Conservation (phyloP, 768 basidiomycete genomes). For the Suillus weaverae region DNA sequence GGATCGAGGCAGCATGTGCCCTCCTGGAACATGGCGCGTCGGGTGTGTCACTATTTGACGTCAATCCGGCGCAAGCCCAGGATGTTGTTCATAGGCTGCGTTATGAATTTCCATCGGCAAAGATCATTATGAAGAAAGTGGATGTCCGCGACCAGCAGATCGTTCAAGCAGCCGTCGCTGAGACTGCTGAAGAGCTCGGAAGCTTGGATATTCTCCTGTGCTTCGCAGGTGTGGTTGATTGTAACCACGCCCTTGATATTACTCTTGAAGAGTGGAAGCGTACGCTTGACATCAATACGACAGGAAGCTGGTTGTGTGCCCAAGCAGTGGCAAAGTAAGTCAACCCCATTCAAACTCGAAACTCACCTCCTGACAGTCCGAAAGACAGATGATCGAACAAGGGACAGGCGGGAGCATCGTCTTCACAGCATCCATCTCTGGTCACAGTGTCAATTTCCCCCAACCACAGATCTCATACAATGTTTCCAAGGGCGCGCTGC, state of each 20-base stretch:
- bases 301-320: slow-evolving; percentile 47
- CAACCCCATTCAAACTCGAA: not conserved
- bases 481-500: slow-evolving; percentile 42
- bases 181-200: slow-evolving; percentile 31
- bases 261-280: slow-evolving; percentile 35
- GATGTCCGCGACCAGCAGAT: slow-evolving; percentile 31
- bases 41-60: slow-evolving; percentile 27
- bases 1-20: slow-evolving; percentile 37
- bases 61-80: slow-evolving; percentile 14
- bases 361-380: not conserved
- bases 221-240: slow-evolving; percentile 43
- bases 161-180: slow-evolving; percentile 28
- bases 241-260: slow-evolving; percentile 34
- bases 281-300: slow-evolving; percentile 43
- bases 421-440: slow-evolving; percentile 45
- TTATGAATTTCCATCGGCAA: slow-evolving; percentile 29
- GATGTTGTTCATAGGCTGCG: slow-evolving; percentile 20
- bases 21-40: slow-evolving; percentile 46
- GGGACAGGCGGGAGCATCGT: slow-evolving; percentile 42
- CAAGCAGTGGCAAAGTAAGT: slow-evolving; percentile 41
- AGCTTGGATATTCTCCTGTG: slow-evolving; percentile 41
- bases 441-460: slow-evolving; percentile 41
- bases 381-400: slow-evolving; percentile 44
- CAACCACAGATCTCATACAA: slow-evolving; percentile 43
- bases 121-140: slow-evolving; percentile 33